These are phyloP conservation scores for Aspergillus niger DNA, from an alignment of 2,329 filamentous ascomycete species.

Conservation along the genomic window DNA sequence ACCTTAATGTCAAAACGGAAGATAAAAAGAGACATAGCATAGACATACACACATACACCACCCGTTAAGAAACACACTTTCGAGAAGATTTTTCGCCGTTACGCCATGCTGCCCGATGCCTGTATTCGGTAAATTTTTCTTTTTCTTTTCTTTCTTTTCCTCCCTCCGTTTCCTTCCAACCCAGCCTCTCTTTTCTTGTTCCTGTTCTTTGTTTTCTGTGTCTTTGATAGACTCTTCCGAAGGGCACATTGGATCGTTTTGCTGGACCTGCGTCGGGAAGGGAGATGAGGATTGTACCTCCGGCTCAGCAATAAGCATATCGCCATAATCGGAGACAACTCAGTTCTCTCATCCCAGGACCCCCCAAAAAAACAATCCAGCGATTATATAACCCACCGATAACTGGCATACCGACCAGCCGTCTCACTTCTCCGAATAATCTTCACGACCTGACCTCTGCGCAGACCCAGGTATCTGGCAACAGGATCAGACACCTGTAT, in stretches of 20 bases:
- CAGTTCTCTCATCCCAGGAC: no score
- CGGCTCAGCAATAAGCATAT: no score
- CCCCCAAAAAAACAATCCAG: not conserved
- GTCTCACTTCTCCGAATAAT: slow-evolving; percentile 96
- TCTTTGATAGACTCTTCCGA: no score
- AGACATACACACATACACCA: slow-evolving; percentile 18
- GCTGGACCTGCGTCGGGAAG: no score
- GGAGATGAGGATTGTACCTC: no score
- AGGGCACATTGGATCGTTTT: no score
- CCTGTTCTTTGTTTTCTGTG: not conserved
- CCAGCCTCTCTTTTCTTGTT: not conserved
- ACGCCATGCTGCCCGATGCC: slow-evolving; percentile 44
- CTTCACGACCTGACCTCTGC: slow-evolving; percentile 94
- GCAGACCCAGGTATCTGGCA: slow-evolving; percentile 84
- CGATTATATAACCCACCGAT: slow-evolving; percentile 65
- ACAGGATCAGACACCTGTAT: slow-evolving; percentile 92
- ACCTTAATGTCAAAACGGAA: not conserved
- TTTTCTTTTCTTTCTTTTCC: slow-evolving; percentile 20
- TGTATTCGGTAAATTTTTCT: slow-evolving; percentile 32
- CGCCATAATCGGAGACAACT: no score
- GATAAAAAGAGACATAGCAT: not conserved
- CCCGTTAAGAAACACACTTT: not conserved
- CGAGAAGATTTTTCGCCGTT: slow-evolving; percentile 34
- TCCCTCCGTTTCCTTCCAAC: not conserved
- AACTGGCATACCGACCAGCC: slow-evolving; percentile 93